Evolutionary conservation across 148 eudicot genomes (phyloP).

Genomic region (Amaranthus hypochondriacus): DNA sequence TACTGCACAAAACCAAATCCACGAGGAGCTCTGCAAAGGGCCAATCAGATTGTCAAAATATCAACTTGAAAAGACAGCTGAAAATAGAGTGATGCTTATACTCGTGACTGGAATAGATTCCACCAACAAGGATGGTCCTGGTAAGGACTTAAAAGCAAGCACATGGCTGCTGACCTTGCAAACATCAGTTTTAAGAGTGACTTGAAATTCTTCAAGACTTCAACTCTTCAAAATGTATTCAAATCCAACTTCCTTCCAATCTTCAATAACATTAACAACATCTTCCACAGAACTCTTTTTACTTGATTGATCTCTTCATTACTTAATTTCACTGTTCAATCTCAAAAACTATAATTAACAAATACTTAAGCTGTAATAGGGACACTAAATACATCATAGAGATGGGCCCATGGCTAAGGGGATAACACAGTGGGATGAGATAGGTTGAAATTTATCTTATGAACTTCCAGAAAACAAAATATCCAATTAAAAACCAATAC

Average conservation of each 20-base stretch:
- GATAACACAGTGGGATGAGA: neutral
- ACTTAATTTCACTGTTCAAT: slow-evolving; percentile 82
- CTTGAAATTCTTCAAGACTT: slow-evolving; percentile 97
- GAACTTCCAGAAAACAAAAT: neutral
- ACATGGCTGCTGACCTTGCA: slow-evolving; percentile 84
- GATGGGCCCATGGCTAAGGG: neutral
- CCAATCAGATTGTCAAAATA: slow-evolving; percentile 29
- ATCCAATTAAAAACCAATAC: neutral
- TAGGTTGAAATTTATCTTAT: neutral
- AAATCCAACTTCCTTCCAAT: slow-evolving; percentile 67
- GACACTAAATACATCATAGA: slow-evolving; percentile 13
- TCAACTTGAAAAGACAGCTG: neutral
- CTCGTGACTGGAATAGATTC: slow-evolving; percentile 13
- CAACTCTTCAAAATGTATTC: slow-evolving; percentile 81
- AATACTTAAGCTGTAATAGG: slow-evolving; percentile 27
- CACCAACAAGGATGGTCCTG: slow-evolving; percentile 33
- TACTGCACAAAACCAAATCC: slow-evolving; percentile 97
- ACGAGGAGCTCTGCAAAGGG: slow-evolving; percentile 49
- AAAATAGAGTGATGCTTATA: slow-evolving; percentile 12
- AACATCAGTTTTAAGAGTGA: slow-evolving; percentile 68
- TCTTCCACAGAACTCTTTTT: slow-evolving; percentile 85
- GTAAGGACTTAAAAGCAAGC: slow-evolving; percentile 68
- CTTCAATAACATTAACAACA: slow-evolving; percentile 79
- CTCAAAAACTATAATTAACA: slow-evolving; percentile 54
- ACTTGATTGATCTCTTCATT: slow-evolving; percentile 83